Evolutionary conservation across 2,329 filamentous ascomycete species (phyloP).

Genomic region (Capronia coronata): DNA sequence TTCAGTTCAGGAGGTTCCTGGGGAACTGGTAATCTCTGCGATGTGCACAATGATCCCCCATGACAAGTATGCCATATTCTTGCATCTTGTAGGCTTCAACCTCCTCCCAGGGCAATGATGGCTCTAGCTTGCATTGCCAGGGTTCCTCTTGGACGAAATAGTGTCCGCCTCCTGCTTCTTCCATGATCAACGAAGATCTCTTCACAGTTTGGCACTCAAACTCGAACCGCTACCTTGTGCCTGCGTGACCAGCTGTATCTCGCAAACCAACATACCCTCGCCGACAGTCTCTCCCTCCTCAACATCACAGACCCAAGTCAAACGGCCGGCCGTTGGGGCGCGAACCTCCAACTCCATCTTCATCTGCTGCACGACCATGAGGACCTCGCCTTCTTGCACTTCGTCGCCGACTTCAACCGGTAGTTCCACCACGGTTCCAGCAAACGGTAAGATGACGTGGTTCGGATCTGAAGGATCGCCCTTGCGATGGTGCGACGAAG

Average conservation of each 20-base stretch:
- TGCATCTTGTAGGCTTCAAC: no score
- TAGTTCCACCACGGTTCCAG: slow-evolving; percentile 55
- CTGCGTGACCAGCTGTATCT: slow-evolving; percentile 33
- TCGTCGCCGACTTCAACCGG: slow-evolving; percentile 49
- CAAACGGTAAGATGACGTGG: slow-evolving; percentile 53
- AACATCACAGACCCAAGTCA: slow-evolving; percentile 42
- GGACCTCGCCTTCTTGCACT: slow-evolving; percentile 46
- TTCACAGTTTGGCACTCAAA: background rate
- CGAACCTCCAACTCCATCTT: slow-evolving; percentile 64
- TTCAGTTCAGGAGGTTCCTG: no score
- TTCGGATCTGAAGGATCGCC: slow-evolving; percentile 45
- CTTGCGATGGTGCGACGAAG: slow-evolving; percentile 39
- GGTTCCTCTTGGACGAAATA: no score
- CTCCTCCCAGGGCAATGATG: no score
- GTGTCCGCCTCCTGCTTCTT: no score
- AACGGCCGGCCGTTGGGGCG: slow-evolving; percentile 42
- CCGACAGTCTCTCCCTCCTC: slow-evolving; percentile 46
- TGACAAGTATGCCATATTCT: no score
- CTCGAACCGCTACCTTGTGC: background rate
- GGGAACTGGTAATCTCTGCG: no score
- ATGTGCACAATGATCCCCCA: no score
- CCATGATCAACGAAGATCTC: no score
- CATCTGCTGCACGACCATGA: slow-evolving; percentile 59
- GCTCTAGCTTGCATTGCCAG: no score
- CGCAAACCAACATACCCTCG: slow-evolving; percentile 49